Evolutionary conservation across 768 basidiomycete genomes (phyloP), one percentile per base, ranked within the genome.

Genomic region (Myochromella boudieri): DNA sequence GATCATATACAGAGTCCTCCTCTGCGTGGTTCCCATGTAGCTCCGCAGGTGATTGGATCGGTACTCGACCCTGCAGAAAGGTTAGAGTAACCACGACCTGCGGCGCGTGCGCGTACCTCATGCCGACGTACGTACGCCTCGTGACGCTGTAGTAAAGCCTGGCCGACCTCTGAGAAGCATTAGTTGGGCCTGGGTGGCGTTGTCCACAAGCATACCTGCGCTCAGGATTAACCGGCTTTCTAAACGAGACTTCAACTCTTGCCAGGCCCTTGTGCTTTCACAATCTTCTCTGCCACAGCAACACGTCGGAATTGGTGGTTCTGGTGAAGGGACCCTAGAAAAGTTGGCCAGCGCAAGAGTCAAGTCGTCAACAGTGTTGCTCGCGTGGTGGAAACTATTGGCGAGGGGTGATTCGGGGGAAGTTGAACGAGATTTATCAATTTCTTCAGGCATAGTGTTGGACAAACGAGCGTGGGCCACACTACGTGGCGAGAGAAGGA

Each of bases 91-190:
- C 15, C 25, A 29, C 25, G 6, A 40, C 17, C 32, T 38, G 32
- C 38, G 43, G 44, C 37, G 37, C 39, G 51, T 37, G 28, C 4
- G 66, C 75, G 37, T 53, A 81, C 83, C 78, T 88, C 82, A 46
- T 83, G 80, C 58, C 77, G 76, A 38, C 84, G 80, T 22, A 91
- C 82, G 64, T 90, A 91, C 3, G 87, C 88, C 68, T 95, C 93
- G 61, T 95, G 91, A 49, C 85, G 74, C 59, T 88, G 83, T 38
- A 97, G 65, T 37, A 97, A 68, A 3, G 94, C 93, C 64, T 93
- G 90, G 10, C 93, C 93, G 22, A 95, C 85, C 75, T 95, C 92
- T 92, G 54, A 21, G 36, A 42, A n/a, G 49, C 11, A 28, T 56
- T 11, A 42, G 41, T 39, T 39, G 28, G 27, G 36, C 24, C 36